phyloP scores from a whole-genome alignment of 2,329 filamentous ascomycete species.

The Exophiala sp. region DNA sequence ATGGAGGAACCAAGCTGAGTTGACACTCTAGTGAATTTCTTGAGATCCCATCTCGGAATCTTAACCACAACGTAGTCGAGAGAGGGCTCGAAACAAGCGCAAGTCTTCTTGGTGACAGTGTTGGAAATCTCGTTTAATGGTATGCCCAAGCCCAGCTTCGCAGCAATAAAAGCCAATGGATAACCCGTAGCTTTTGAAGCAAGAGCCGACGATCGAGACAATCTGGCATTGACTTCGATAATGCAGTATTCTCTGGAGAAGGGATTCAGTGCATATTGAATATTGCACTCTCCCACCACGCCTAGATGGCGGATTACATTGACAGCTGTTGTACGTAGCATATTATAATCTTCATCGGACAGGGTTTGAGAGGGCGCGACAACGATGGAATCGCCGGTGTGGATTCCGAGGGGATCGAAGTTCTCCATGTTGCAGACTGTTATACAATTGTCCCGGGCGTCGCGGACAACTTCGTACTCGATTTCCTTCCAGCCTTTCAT shows the following conservation, averaged over 20 bases:
- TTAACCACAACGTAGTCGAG: constrained; percentile 98
- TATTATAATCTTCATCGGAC: constrained; percentile 97
- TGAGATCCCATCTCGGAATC: constrained; percentile 97
- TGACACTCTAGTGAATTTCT: constrained; percentile 96
- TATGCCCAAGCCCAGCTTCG: constrained; percentile 90
- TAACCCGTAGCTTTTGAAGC: constrained; percentile 97
- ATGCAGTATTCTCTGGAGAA: constrained; percentile 96
- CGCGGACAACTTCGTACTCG: constrained; percentile 96
- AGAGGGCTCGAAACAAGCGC: constrained; percentile 96
- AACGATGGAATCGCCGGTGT: constrained; percentile 96
- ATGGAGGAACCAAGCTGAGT: constrained; percentile 95
- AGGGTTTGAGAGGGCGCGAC: constrained; percentile 95
- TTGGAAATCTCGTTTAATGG: constrained; percentile 95
- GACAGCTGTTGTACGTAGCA: constrained; percentile 93
- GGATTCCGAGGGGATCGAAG: constrained; percentile 95
- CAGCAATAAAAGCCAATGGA: constrained; percentile 90
- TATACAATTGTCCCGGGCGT: constrained; percentile 95
- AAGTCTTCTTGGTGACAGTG: constrained; percentile 90
- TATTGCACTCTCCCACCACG: constrained; percentile 97
- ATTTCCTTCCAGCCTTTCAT: constrained; percentile 99
- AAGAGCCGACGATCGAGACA: constrained; percentile 89
- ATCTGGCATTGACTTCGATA: constrained; percentile 95
- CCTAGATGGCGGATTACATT: constrained; percentile 96
- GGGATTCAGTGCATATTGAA: constrained; percentile 95
- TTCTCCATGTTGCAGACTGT: constrained; percentile 99